These are phyloP conservation scores for Botryotinia calthae DNA, from an alignment of 2,329 filamentous ascomycete genomes.

Conservation along the genomic window DNA sequence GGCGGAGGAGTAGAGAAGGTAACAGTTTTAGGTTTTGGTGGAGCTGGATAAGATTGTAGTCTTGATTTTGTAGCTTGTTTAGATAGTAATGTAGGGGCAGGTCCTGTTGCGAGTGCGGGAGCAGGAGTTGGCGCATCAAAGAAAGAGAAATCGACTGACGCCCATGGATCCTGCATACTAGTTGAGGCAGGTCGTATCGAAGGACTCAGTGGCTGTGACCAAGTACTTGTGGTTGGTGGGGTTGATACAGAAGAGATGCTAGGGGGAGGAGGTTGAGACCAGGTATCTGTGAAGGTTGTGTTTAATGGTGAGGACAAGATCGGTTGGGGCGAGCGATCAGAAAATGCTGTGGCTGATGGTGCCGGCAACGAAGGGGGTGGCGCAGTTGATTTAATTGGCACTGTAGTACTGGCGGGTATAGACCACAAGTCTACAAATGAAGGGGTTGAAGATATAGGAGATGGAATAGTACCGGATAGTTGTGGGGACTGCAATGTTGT, in stretches of 20 bases:
- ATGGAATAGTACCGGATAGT: not conserved
- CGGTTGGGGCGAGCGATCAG: not conserved
- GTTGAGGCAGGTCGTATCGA: conserved; percentile 2
- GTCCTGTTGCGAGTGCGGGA: not conserved
- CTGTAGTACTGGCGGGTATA: not conserved
- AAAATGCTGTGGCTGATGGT: not conserved
- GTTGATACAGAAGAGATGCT: not conserved
- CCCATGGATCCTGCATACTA: conserved; percentile 36
- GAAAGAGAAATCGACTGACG: conserved; percentile 40
- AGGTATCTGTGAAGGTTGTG: not conserved
- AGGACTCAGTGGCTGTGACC: not conserved
- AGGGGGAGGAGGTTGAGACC: not conserved
- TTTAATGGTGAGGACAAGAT: not conserved
- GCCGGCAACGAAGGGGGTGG: not conserved
- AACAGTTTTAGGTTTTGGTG: conserved; percentile 17
- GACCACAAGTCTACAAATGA: conserved; percentile 2
- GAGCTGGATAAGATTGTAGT: conserved; percentile 14
- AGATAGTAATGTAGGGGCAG: not conserved
- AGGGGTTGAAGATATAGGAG: not conserved
- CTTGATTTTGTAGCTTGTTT: conserved; percentile 4
- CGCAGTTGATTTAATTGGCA: not conserved
- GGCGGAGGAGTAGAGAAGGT: conserved; percentile 6
- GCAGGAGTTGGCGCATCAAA: conserved; percentile 33
- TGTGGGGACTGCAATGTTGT: not conserved
- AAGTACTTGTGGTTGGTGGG: not conserved